phyloP scores from a whole-genome alignment of 2,329 filamentous ascomycete genomes.

The Alternaria alternata region DNA sequence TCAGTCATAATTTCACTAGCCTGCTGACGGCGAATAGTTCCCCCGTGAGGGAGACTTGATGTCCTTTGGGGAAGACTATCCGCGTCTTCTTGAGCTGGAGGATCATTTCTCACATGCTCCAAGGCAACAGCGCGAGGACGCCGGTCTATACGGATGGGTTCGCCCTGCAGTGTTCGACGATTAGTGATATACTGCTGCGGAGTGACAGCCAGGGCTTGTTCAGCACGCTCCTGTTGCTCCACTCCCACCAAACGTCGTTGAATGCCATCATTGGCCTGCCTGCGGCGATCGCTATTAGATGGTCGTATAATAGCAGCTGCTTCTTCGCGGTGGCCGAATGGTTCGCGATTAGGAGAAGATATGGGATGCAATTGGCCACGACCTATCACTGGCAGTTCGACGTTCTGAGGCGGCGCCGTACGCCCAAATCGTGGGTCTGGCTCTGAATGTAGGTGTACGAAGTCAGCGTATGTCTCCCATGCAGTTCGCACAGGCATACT shows the following conservation, averaged over 20 bases:
- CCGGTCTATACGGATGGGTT: neutral
- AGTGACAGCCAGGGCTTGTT: neutral
- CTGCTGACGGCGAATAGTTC: neutral
- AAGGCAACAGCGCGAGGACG: neutral
- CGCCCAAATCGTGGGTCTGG: neutral
- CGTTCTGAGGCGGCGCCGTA: neutral
- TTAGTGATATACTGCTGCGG: neutral
- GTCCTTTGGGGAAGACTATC: neutral
- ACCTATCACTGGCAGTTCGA: neutral
- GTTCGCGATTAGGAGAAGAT: neutral
- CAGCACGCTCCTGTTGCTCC: neutral
- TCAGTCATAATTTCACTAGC: neutral
- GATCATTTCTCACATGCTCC: neutral
- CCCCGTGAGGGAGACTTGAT: neutral
- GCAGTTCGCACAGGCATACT: no score
- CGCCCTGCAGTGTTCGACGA: neutral
- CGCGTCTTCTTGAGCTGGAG: neutral
- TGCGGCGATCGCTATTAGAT: neutral
- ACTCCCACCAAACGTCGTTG: neutral
- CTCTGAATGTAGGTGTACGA: neutral
- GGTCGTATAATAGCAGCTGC: neutral
- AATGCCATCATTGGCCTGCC: neutral
- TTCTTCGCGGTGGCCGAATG: neutral
- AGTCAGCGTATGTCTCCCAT: no score
- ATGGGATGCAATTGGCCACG: neutral